Evolutionary conservation across 1,139 yeast species (phyloP), one percentile per base, ranked within the genome.

Genomic region (Debaryomyces singareniensis): DNA sequence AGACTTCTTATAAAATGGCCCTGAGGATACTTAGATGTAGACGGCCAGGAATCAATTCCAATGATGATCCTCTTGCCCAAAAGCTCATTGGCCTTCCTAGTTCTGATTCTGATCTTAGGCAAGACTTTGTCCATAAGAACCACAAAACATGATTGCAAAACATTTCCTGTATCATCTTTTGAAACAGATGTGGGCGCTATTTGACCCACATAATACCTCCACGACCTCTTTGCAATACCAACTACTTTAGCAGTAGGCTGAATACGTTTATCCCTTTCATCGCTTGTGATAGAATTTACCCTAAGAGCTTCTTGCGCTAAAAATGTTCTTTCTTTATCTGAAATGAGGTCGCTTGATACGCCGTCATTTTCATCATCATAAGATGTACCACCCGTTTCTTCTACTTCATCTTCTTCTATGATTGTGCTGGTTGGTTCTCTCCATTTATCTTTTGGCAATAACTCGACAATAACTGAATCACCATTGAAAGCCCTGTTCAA

Each of bases 141-240:
- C 5, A 91, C 95, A 51, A 91, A 81, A 35, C 94, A 91, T 28
- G 76, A 75, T 48, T 80, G 80, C 13, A 85, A 73, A 4, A 94
- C 72, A 40, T 70, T 68, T 11, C 77, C 74, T 10, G 60, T 54
- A 33, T 65, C 71, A 28, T 71, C 71, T 13, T 62, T 61, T 24
- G 78, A 70, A 1, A 83, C 81, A 3, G 95, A 80, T 21, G 80
- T 72, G 26, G 93, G 83, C 4, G 93, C 83, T 39, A 93, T 72
- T 53, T 89, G 97, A 12, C 98, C 98, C 29, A 91, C 98, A 48
- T 89, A 93, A 44, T 81, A 79, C 54, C 98, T 74, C 98, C 98
- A 93, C 35, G 93, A 85, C 54, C 99, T 75, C 58, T 87, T 81
- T 29, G 79, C 66, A 20, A 93, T 71, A 23, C 95, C 95, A 15